Evolutionary conservation across 345 rosid species (phyloP).

Genomic region (Leavenworthia alabamica): DNA sequence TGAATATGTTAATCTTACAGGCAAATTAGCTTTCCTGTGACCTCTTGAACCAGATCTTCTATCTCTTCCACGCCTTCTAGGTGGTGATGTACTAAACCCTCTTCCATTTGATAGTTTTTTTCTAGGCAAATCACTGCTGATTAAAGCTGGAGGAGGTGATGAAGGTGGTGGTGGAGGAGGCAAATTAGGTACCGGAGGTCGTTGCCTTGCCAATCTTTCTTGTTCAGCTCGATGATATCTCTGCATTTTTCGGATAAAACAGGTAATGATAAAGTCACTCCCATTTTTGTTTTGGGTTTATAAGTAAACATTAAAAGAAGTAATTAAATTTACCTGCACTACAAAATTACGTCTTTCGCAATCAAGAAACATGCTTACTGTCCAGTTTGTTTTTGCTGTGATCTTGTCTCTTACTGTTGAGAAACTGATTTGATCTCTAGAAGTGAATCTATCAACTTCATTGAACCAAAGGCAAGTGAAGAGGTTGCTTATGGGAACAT

Average conservation of each 20-base stretch:
- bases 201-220: constrained; percentile 36
- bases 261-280: neutral
- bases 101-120: constrained; percentile 33
- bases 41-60: constrained; percentile 59
- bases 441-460: constrained; percentile 94
- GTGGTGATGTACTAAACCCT: constrained; percentile 30
- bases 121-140: constrained; percentile 34
- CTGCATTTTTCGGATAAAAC: constrained; percentile 37
- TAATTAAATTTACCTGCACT: constrained; percentile 80
- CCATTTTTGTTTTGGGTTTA: neutral
- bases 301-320: neutral
- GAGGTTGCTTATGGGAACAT: constrained; percentile 84
- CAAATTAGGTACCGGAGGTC: constrained; percentile 33
- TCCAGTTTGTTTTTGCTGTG: constrained; percentile 70
- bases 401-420: constrained; percentile 90
- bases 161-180: constrained; percentile 37
- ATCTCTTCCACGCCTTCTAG: constrained; percentile 50
- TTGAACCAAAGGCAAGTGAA: constrained; percentile 96
- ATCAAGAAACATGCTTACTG: constrained; percentile 81
- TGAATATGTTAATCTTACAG: constrained; percentile 20
- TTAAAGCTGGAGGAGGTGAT: constrained; percentile 40
- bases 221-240: constrained; percentile 64
- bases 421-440: constrained; percentile 96
- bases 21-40: constrained; percentile 50
- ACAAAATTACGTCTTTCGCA: constrained; percentile 97